Evolutionary conservation across 768 basidiomycete species (phyloP).

Genomic region (Rhizopogon rudus): DNA sequence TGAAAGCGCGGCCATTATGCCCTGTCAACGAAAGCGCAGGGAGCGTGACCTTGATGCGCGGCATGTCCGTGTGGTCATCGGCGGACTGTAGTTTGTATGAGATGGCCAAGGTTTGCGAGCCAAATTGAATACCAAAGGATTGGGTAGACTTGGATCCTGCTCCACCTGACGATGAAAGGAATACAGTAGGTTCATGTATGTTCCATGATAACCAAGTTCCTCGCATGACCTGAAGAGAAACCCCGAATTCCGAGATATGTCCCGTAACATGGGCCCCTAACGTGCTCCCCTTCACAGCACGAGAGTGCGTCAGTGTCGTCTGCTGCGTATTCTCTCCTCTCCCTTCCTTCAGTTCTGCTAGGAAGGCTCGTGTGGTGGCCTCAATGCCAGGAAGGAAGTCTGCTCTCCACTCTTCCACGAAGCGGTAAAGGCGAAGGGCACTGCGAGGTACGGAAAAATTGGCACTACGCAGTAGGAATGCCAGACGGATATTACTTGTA

Average conservation of each 20-base stretch:
- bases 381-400: constrained; percentile 77
- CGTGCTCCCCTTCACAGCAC: constrained; percentile 5
- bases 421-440: constrained; percentile 71
- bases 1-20: constrained; percentile 36
- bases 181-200: constrained; percentile 43
- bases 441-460: constrained; percentile 71
- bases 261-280: constrained; percentile 46
- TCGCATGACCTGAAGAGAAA: constrained; percentile 80
- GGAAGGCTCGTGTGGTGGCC: constrained; percentile 54
- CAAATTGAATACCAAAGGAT: constrained; percentile 61
- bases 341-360: constrained; percentile 50
- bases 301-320: constrained; percentile 26
- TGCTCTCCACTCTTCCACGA: constrained; percentile 77
- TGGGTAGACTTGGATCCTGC: constrained; percentile 28
- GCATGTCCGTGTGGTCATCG: constrained; percentile 32
- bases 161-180: constrained; percentile 36
- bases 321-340: constrained; percentile 31
- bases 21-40: constrained; percentile 66
- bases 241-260: constrained; percentile 43
- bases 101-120: constrained; percentile 57
- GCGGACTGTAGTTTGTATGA: constrained; percentile 38
- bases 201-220: constrained; percentile 86
- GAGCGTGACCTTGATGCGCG: constrained; percentile 57
- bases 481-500: constrained; percentile 35
- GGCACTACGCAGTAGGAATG: constrained; percentile 40